Evolutionary conservation across 139 green algal species (phyloP), one percentile per base, ranked within the genome.

Genomic region (Chlamydomonas schloesseri): DNA sequence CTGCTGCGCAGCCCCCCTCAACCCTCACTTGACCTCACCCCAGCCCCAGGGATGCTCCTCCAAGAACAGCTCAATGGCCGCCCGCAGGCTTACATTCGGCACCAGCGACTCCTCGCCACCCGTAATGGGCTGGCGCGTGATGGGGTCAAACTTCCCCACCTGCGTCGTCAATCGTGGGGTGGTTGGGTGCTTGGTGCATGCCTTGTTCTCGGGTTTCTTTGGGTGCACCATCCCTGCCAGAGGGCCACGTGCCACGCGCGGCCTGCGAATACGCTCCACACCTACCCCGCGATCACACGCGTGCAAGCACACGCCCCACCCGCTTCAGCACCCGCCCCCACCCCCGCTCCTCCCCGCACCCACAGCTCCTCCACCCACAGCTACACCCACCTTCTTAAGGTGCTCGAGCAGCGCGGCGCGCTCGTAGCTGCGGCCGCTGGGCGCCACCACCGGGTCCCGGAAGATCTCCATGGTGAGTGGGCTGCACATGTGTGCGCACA

Each of bases 41-140:
- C 93, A 97, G 0, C 90, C 93, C 95, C 94, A 98, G 18, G 94
- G 93, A 82, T 97, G 92, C 37, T 95, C 91, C 64, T 96, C 88
- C 46, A 98, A 90, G 80, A 95, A 98, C 20, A 93, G 73, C 80
- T 95, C 87, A 13, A 95, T 94, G n/a, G 95, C 94, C 26, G 89
- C 73, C 0, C 94, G 82, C 80, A 97, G 55, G 0, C 68, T 89
- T 42, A 95, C 60, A 83, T 98, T 98, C 36, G 87, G 72, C 26
- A 90, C 68, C 8, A 96, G 11, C 29, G 96, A 47, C 8, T 76
- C 29, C 46, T 86, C 42, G 42, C 42, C n/a, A n/a, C n/a, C 76
- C 5, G 47, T 80, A 68, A 96, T 71, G 1, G 31, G 37, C 62
- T 88, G 42, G 1, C 94, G 79, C 3, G 93, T 94, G 33, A 97